A percentile compares a stretch with the other conserved stretches of the same genome.
phyloP scores from a whole-genome alignment of 345 rosid genomes.

The Nephelium lappaceum region DNA sequence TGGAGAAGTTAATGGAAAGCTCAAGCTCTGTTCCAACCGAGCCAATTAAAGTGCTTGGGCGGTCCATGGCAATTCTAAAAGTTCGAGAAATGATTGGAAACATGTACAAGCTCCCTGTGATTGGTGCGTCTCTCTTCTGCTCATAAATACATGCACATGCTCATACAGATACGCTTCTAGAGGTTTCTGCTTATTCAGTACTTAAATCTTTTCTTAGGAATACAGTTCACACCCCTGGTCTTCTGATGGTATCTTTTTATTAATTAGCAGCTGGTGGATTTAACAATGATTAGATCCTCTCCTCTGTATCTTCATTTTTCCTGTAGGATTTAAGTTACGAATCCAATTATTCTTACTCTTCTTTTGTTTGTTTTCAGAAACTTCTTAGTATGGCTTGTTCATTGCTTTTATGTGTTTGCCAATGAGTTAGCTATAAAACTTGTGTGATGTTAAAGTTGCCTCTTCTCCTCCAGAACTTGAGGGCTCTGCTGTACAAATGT shows the following conservation, averaged over 20 bases:
- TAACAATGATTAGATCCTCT: not conserved
- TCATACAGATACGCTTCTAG: not conserved
- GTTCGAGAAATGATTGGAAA: slow-evolving; percentile 72
- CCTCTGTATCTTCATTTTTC: not conserved
- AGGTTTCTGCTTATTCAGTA: slow-evolving; percentile 1
- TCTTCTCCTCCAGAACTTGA: slow-evolving; percentile 57
- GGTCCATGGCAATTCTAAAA: slow-evolving; percentile 62
- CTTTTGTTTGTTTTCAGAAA: slow-evolving; percentile 1
- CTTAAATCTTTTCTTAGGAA: not conserved
- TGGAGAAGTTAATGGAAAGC: slow-evolving; percentile 52
- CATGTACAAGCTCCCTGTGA: slow-evolving; percentile 45
- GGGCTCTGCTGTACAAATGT: slow-evolving; percentile 59
- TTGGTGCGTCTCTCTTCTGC: slow-evolving; percentile 51
- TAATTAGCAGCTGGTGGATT: not conserved
- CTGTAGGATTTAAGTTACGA: not conserved
- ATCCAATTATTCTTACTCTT: not conserved
- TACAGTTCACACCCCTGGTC: not conserved
- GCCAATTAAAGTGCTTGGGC: slow-evolving; percentile 75
- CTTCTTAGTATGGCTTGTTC: not conserved
- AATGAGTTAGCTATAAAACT: slow-evolving; percentile 15
- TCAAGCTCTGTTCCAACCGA: slow-evolving; percentile 34
- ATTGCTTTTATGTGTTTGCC: slow-evolving; percentile 13
- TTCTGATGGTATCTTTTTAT: not conserved
- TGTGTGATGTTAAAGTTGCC: slow-evolving; percentile 24
- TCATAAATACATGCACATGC: not conserved